Conservation (phyloP, 2,329 filamentous ascomycete genomes). For the Epichloe hybrida region DNA sequence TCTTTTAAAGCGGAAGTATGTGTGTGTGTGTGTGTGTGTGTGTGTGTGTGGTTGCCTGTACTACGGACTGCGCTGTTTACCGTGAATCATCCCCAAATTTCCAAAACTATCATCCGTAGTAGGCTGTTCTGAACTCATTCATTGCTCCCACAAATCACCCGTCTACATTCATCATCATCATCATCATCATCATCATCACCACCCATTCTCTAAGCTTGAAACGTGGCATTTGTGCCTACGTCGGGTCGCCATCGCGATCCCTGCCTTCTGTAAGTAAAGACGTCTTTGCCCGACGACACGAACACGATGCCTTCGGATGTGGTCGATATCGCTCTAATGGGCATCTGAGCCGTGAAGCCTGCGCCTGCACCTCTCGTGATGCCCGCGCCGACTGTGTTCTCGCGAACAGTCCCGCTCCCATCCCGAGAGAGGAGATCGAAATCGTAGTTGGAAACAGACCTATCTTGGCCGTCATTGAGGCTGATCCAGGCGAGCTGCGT, state of each 20-base stretch:
- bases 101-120: too few species aligned
- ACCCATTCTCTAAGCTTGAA: background rate
- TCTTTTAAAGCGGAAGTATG: too few species aligned
- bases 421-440: constrained; percentile 8
- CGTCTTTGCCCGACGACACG: constrained; percentile 7
- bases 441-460: constrained; percentile 2
- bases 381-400: constrained; percentile 7
- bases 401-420: constrained; percentile 5
- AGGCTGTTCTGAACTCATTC: background rate
- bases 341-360: constrained; percentile 4
- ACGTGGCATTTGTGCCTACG: background rate
- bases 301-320: constrained; percentile 10
- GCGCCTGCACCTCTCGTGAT: constrained; percentile 1
- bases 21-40: background rate
- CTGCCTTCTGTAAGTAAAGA: constrained; percentile 8
- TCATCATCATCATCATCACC: too few species aligned
- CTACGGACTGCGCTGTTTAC: background rate
- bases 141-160: background rate
- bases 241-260: constrained; percentile 5
- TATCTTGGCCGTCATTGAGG: background rate
- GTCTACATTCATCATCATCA: background rate
- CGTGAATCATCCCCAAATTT: background rate
- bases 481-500: constrained; percentile 10
- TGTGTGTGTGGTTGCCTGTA: background rate
- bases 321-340: constrained; percentile 6